phyloP scores from a whole-genome alignment of 768 basidiomycete species.

The Trichaptum fuscoviolaceum region DNA sequence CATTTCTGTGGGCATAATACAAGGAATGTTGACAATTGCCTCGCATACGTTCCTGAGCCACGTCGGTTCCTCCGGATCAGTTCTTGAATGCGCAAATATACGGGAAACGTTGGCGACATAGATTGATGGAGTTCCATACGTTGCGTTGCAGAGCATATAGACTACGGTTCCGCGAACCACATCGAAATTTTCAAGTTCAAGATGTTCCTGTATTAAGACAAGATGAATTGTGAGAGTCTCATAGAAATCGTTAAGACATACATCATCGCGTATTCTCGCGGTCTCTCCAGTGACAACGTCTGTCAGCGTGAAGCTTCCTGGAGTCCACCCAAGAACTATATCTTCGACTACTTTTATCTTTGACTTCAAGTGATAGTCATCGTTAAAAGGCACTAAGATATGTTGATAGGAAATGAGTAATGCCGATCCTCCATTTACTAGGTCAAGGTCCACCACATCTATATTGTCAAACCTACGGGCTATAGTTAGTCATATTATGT shows the following conservation, averaged over 20 bases:
- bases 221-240: no score
- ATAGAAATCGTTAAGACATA: no score
- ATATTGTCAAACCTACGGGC: not conserved
- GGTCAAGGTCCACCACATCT: not conserved
- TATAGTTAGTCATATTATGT: not conserved
- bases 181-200: no score
- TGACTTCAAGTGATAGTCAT: not conserved
- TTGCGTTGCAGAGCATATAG: not conserved
- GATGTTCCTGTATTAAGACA: no score
- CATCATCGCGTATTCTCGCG: no score
- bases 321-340: no score
- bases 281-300: no score
- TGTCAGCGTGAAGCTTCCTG: no score
- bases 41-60: not conserved
- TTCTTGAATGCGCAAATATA: not conserved
- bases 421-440: not conserved
- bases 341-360: not conserved
- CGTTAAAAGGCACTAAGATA: not conserved
- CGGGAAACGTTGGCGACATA: not conserved
- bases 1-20: not conserved
- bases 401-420: not conserved
- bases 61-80: not conserved
- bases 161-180: no score
- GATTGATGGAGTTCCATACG: not conserved
- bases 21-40: not conserved